Conservation (phyloP, 805 yeast genomes). For the Yamadazyma kitorensis region DNA sequence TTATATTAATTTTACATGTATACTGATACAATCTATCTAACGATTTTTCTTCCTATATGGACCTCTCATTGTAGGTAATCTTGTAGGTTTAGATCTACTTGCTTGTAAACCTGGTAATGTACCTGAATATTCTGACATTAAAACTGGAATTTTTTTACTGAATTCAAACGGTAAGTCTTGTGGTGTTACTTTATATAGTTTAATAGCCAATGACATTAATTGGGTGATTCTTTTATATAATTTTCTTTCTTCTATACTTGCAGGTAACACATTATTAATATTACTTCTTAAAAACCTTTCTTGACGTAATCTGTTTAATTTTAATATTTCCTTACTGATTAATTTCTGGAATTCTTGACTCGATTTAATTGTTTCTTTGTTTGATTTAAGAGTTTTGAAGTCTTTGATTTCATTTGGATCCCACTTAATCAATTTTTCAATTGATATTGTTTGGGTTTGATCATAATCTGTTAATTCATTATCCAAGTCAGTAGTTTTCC, state of each 20-base stretch:
- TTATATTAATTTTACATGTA: neutral
- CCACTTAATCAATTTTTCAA: slow-evolving; percentile 30
- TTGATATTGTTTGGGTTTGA: slow-evolving; percentile 8
- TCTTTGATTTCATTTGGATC: slow-evolving; percentile 29
- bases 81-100: slow-evolving; percentile 17
- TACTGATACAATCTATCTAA: slow-evolving; percentile 1
- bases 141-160: slow-evolving; percentile 57
- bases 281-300: slow-evolving; percentile 33
- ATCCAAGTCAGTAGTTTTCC: slow-evolving; percentile 1
- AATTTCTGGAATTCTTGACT: slow-evolving; percentile 31
- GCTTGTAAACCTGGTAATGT: slow-evolving; percentile 63
- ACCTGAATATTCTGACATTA: slow-evolving; percentile 73
- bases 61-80: slow-evolving; percentile 39
- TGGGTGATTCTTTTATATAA: slow-evolving; percentile 30
- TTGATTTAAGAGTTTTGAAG: slow-evolving; percentile 24
- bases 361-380: slow-evolving; percentile 22
- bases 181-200: slow-evolving; percentile 24
- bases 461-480: slow-evolving; percentile 11
- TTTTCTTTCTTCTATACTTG: slow-evolving; percentile 24
- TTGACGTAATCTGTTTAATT: slow-evolving; percentile 39
- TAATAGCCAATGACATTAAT: slow-evolving; percentile 31
- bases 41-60: slow-evolving; percentile 35
- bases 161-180: slow-evolving; percentile 25
- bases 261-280: slow-evolving; percentile 21
- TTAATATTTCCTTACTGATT: slow-evolving; percentile 30